Conservation (phyloP, 208 protist genomes). For the Plasmodiophora brassicae region DNA sequence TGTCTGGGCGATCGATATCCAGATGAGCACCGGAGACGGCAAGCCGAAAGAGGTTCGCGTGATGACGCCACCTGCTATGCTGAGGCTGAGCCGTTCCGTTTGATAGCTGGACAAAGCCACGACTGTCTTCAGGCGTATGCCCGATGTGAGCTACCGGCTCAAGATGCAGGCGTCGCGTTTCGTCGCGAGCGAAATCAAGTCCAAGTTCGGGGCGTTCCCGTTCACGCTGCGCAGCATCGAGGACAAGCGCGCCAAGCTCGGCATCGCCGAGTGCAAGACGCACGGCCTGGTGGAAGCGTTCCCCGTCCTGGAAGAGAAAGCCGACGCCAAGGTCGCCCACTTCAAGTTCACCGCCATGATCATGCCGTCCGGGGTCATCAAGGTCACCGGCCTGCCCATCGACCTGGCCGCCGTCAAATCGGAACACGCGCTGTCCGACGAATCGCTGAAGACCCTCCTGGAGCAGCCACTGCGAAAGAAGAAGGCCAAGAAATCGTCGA, state of each 20-base stretch:
- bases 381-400: constrained; percentile 39
- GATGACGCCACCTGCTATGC: constrained; percentile 46
- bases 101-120: constrained; percentile 75
- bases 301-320: constrained; percentile 83
- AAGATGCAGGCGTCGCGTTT: constrained; percentile 93
- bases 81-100: constrained; percentile 77
- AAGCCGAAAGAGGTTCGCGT: constrained; percentile 77
- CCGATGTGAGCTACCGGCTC: constrained; percentile 85
- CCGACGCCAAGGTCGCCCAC: constrained; percentile 44
- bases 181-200: constrained; percentile 85
- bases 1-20: constrained; percentile 66
- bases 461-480: constrained; percentile 9
- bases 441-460: constrained; percentile 26
- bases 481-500: constrained; percentile 28
- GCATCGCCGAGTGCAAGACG: constrained; percentile 87
- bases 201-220: constrained; percentile 81
- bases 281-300: constrained; percentile 88
- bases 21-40: constrained; percentile 68
- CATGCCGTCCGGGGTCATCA: constrained; percentile 37
- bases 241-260: constrained; percentile 82
- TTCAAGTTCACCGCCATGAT: constrained; percentile 53
- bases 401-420: neutral
- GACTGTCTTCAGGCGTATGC: constrained; percentile 86
- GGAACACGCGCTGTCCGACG: constrained; percentile 37
- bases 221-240: constrained; percentile 74